Evolutionary conservation across 108 stramenopile genomes (phyloP).

Genomic region (Bacterosira constricta): DNA sequence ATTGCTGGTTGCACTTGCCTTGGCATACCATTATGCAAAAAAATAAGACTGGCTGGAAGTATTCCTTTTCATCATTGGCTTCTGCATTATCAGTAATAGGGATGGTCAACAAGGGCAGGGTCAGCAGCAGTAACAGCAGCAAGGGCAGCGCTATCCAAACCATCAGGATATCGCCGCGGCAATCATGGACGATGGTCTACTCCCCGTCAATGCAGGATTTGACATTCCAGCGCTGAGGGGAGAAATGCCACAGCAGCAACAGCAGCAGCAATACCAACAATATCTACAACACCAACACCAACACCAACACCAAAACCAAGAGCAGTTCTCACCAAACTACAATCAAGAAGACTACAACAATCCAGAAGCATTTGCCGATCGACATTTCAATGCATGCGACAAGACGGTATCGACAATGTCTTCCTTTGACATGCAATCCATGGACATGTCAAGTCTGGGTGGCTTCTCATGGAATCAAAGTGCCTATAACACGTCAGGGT

Average conservation of each 20-base stretch:
- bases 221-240: conserved; percentile 27
- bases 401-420: conserved; percentile 45
- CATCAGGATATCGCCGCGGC: conserved; percentile 14
- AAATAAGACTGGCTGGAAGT: not conserved
- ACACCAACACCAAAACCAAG: not conserved
- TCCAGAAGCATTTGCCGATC: conserved; percentile 6
- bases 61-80: no score
- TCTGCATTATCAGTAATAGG: not conserved
- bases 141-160: conserved; percentile 13
- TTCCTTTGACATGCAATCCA: conserved; percentile 28
- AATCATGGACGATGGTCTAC: conserved; percentile 15
- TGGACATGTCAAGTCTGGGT: conserved; percentile 49
- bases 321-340: not conserved
- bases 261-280: conserved; percentile 16
- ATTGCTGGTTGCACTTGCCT: no score
- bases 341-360: conserved; percentile 9
- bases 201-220: conserved; percentile 36
- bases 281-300: conserved; percentile 11
- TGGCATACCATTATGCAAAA: no score
- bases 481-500: not conserved
- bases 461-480: conserved; percentile 22
- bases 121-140: conserved; percentile 14
- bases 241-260: conserved; percentile 12
- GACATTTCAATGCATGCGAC: conserved; percentile 28
- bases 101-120: not conserved